Evolutionary conservation across 1,284 basidiomycete genomes (phyloP).

Genomic region (Microbotryum intermedium): DNA sequence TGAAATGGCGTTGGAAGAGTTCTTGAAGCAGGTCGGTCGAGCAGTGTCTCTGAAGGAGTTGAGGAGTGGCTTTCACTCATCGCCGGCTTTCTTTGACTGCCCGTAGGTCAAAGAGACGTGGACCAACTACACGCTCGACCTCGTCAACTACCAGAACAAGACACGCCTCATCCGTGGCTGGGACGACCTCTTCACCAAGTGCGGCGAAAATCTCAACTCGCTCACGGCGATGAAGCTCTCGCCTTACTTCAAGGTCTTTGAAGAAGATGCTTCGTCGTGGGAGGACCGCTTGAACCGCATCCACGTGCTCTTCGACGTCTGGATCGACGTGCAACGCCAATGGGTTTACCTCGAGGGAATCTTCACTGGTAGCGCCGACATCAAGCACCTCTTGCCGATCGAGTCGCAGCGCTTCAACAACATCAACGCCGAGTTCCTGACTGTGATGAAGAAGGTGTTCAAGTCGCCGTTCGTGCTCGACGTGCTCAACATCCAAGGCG

Average conservation of each 20-base stretch:
- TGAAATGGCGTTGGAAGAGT: conserved; percentile 52
- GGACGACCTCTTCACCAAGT: conserved; percentile 96
- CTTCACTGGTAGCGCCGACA: conserved; percentile 96
- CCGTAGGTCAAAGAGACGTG: conserved; percentile 87
- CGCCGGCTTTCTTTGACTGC: not conserved
- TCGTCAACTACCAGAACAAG: conserved; percentile 98
- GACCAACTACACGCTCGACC: conserved; percentile 89
- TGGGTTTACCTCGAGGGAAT: conserved; percentile 99
- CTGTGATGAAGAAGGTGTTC: conserved; percentile 99
- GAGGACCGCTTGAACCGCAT: conserved; percentile 74
- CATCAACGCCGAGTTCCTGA: conserved; percentile 96
- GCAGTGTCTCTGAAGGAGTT: too few species aligned
- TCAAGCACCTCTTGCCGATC: conserved; percentile 94
- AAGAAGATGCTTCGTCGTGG: conserved; percentile 43
- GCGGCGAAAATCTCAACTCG: conserved; percentile 91
- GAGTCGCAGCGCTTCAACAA: conserved; percentile 96
- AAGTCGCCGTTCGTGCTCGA: conserved; percentile 97
- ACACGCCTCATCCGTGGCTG: conserved; percentile 92
- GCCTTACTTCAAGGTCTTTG: conserved; percentile 77
- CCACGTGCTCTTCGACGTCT: conserved; percentile 94
- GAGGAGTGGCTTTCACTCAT: not conserved
- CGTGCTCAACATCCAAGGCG: conserved; percentile 89
- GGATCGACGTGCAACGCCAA: conserved; percentile 99
- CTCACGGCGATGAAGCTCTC: conserved; percentile 94
- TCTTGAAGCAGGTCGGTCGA: conserved; percentile 47